Evolutionary conservation across 352 stramenopile species (phyloP).

Genomic region (Elongisporangium anandrum): DNA sequence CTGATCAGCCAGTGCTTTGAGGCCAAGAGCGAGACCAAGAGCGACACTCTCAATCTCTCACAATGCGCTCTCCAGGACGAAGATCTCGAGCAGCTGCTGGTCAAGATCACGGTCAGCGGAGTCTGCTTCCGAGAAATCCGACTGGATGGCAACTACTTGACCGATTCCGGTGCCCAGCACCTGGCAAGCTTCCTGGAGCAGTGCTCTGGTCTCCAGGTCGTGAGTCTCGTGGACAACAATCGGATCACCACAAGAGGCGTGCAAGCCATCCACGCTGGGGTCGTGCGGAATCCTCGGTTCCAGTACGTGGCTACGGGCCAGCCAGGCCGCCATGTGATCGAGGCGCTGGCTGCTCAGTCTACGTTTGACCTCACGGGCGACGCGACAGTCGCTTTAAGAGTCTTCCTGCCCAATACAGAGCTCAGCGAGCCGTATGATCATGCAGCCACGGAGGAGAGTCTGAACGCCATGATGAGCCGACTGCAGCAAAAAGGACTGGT

Average conservation of each 20-base stretch:
- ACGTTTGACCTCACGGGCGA: constrained; percentile 13
- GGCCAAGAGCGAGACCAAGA: constrained; percentile 1
- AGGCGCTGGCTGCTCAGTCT: constrained; percentile 10
- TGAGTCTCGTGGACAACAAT: constrained; percentile 29
- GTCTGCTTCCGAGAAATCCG: constrained; percentile 26
- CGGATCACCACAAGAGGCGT: constrained; percentile 29
- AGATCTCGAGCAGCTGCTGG: constrained; percentile 30
- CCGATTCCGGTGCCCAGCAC: constrained; percentile 29
- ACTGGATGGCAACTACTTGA: constrained; percentile 32
- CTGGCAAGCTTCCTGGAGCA: constrained; percentile 43
- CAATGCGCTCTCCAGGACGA: constrained; percentile 30
- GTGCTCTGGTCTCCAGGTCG: constrained; percentile 9
- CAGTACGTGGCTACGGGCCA: constrained; percentile 21
- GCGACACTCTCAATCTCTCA: constrained; percentile 19
- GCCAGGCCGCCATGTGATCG: constrained; percentile 7
- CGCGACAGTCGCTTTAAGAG: constrained; percentile 7
- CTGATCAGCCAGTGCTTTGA: constrained; percentile 15
- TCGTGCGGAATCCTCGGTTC: constrained; percentile 25
- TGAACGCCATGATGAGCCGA: constrained; percentile 9
- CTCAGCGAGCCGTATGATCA: neutral
- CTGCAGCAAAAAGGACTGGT: neutral
- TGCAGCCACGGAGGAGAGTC: constrained; percentile 7
- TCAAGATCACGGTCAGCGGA: constrained; percentile 35
- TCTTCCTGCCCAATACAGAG: constrained; percentile 8
- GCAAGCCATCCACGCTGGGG: constrained; percentile 16